A percentile compares a stretch with the other conserved stretches of the same genome.
Conservation (phyloP, 2,329 filamentous ascomycete genomes). For the Westerdykella aurantiaca region DNA sequence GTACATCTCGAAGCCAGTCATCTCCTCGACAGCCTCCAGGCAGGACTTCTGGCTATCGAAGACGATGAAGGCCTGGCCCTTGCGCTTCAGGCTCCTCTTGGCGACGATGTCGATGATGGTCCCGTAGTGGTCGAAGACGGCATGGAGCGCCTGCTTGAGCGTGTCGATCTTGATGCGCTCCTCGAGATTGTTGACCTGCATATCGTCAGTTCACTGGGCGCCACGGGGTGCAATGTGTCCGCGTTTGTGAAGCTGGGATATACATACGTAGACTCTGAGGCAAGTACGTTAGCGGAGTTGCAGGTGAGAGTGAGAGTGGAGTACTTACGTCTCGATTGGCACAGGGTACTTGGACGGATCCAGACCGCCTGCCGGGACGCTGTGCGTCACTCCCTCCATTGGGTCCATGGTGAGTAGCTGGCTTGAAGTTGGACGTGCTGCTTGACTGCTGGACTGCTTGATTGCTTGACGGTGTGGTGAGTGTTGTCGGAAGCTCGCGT, state of each 20-base stretch:
- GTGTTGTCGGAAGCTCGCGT: slow-evolving; percentile 8
- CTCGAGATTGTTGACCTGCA: slow-evolving; percentile 72
- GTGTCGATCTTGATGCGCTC: slow-evolving; percentile 80
- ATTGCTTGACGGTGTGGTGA: neutral
- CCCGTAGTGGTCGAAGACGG: slow-evolving; percentile 86
- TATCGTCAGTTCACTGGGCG: slow-evolving; percentile 14
- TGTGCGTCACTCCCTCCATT: slow-evolving; percentile 31
- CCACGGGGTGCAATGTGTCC: slow-evolving; percentile 19
- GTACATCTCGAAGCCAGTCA: slow-evolving; percentile 89
- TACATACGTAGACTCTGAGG: slow-evolving; percentile 34
- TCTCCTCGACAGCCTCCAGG: slow-evolving; percentile 72
- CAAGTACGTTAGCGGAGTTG: slow-evolving; percentile 18
- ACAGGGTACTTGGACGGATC: slow-evolving; percentile 31
- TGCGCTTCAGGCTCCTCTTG: slow-evolving; percentile 84
- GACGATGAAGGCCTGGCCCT: slow-evolving; percentile 92
- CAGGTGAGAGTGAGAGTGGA: slow-evolving; percentile 1
- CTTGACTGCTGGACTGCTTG: neutral
- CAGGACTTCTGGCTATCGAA: slow-evolving; percentile 80
- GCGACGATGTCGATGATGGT: slow-evolving; percentile 77
- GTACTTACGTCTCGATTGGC: slow-evolving; percentile 33
- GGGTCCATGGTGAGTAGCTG: slow-evolving; percentile 26
- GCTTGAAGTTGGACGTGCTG: neutral
- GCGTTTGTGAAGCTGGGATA: slow-evolving; percentile 9
- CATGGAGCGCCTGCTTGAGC: slow-evolving; percentile 65
- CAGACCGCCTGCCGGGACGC: slow-evolving; percentile 2